A percentile compares a stretch with the other conserved stretches of the same genome.
These are phyloP conservation scores for Fomes fomentarius DNA, from an alignment of 1,284 basidiomycete species.

Conservation along the genomic window DNA sequence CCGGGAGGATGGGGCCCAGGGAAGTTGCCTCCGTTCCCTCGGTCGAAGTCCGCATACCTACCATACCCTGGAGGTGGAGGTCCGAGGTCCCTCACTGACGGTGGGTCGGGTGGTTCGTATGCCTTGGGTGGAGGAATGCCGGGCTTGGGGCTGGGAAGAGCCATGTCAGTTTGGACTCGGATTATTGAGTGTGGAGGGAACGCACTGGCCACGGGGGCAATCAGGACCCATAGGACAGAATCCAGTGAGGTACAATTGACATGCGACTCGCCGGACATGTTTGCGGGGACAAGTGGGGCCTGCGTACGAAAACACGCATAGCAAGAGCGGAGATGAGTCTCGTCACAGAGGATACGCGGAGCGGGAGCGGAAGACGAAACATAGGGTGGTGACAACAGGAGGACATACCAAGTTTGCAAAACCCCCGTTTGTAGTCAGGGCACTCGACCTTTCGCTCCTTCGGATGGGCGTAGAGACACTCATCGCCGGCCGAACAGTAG, in stretches of 20 bases:
- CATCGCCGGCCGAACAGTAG: constrained; percentile 97
- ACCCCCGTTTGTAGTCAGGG: constrained; percentile 94
- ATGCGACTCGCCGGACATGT: constrained; percentile 90
- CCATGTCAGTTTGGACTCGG: constrained; percentile 22
- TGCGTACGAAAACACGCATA: constrained; percentile 36
- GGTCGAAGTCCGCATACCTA: constrained; percentile 82
- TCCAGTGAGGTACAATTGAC: constrained; percentile 90
- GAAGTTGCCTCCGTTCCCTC: constrained; percentile 48
- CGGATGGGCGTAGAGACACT: constrained; percentile 98
- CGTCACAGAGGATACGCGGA: constrained; percentile 2
- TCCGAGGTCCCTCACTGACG: constrained; percentile 79
- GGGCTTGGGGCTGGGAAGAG: constrained; percentile 67
- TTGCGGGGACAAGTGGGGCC: constrained; percentile 91
- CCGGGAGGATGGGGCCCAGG: constrained; percentile 38
- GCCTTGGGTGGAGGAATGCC: constrained; percentile 70
- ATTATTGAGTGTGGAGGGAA: constrained; percentile 26
- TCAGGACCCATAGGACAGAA: constrained; percentile 95
- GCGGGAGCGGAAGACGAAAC: constrained; percentile 31
- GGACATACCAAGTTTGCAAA: constrained; percentile 84
- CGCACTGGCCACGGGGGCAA: constrained; percentile 91
- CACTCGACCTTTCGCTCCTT: constrained; percentile 93
- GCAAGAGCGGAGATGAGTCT: constrained; percentile 11
- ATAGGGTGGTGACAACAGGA: neutral
- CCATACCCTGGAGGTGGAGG: constrained; percentile 93
- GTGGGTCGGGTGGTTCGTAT: constrained; percentile 80